A percentile compares a stretch with the other conserved stretches of the same genome.
Conservation (phyloP, 352 stramenopile species). For the Globisporangium alternatum region DNA sequence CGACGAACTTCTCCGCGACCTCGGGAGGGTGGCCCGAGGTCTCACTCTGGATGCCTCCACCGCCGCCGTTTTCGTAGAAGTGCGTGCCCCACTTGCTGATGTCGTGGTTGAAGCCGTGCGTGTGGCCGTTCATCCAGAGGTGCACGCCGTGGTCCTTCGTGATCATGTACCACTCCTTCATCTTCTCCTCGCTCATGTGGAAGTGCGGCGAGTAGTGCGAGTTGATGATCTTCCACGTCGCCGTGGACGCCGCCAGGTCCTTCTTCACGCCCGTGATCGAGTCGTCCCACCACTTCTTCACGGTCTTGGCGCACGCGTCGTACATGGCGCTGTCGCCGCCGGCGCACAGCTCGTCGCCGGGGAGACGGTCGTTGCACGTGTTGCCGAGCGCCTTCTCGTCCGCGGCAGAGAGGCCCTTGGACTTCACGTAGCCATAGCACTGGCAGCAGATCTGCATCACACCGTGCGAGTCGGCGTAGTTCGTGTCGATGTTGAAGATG, state of each 20-base stretch:
- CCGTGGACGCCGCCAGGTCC: conserved; percentile 65
- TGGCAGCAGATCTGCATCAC: conserved; percentile 86
- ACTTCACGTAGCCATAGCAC: conserved; percentile 84
- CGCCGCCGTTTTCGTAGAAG: conserved; percentile 87
- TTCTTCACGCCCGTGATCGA: conserved; percentile 67
- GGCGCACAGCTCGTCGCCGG: conserved; percentile 69
- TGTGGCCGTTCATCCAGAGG: conserved; percentile 73
- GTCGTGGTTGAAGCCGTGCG: conserved; percentile 86
- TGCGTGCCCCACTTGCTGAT: conserved; percentile 82
- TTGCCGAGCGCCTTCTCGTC: conserved; percentile 56
- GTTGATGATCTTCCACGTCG: conserved; percentile 87
- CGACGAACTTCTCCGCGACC: conserved; percentile 73
- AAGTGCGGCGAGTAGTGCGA: conserved; percentile 89
- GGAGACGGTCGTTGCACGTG: conserved; percentile 66
- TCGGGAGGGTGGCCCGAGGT: conserved; percentile 73
- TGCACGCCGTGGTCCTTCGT: conserved; percentile 72
- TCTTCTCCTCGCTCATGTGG: conserved; percentile 87
- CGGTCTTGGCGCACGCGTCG: conserved; percentile 64
- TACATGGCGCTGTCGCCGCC: conserved; percentile 70
- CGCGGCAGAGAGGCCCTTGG: conserved; percentile 39
- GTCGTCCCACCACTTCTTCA: conserved; percentile 79
- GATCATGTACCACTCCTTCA: conserved; percentile 87
- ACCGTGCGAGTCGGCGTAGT: conserved; percentile 82
- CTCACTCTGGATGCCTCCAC: conserved; percentile 82
- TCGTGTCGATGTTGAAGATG: conserved; percentile 89